phyloP scores from a whole-genome alignment of 106 monocot species.

The Platanthera zijinensis region DNA sequence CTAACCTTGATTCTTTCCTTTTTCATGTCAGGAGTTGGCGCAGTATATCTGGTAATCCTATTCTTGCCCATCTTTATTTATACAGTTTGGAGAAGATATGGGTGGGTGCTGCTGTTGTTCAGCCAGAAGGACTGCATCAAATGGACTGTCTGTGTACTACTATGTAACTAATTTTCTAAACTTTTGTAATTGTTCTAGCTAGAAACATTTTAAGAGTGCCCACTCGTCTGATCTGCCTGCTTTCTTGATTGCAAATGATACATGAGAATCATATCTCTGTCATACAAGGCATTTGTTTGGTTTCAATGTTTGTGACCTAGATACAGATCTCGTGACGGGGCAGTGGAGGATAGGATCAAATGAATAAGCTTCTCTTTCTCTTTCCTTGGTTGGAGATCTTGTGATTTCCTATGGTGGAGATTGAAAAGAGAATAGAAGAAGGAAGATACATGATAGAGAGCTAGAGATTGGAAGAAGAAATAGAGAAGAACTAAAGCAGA shows the following conservation, averaged over 20 bases:
- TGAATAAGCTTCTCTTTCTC: no score
- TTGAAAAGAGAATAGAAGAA: no score
- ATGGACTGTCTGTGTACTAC: constrained; percentile 23
- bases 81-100: constrained; percentile 12
- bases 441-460: no score
- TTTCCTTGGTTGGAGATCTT: no score
- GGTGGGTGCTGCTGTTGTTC: constrained; percentile 49
- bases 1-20: neutral
- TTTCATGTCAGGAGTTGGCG: neutral
- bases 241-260: neutral
- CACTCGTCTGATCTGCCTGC: neutral
- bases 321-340: no score
- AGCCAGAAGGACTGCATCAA: constrained; percentile 28
- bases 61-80: neutral
- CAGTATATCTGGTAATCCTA: neutral
- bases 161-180: constrained; percentile 28
- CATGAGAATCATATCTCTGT: neutral
- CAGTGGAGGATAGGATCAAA: no score
- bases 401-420: no score
- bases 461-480: no score
- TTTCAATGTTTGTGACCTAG: no score
- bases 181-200: neutral
- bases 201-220: neutral
- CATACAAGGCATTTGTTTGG: no score
- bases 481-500: no score